Conservation (phyloP, 1,139 yeast genomes). For the Torulaspora pretoriensis region DNA sequence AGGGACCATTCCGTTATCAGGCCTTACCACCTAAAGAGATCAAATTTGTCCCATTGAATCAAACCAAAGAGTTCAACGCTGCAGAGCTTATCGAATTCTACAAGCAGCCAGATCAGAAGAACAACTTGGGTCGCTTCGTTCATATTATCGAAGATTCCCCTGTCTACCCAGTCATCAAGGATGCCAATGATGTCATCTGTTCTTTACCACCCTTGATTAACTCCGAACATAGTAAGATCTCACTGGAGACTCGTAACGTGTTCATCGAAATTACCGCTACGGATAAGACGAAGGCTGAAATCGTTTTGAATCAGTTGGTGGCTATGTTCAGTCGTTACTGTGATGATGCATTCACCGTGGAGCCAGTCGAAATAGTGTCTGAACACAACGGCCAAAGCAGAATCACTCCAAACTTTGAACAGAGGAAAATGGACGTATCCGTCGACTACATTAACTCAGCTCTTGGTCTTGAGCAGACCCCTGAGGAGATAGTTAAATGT, state of each 20-base stretch:
- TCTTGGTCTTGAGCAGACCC: conserved; percentile 70
- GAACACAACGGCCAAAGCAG: conserved; percentile 78
- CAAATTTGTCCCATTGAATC: conserved; percentile 80
- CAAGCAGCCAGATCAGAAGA: conserved; percentile 61
- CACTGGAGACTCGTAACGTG: conserved; percentile 78
- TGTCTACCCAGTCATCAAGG: conserved; percentile 86
- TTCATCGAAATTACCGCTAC: conserved; percentile 95
- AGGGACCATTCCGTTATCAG: conserved; percentile 85
- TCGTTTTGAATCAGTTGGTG: conserved; percentile 85
- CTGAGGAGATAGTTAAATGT: conserved; percentile 63
- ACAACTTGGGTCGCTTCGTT: conserved; percentile 81
- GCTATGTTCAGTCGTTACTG: conserved; percentile 95
- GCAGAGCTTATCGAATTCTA: conserved; percentile 81
- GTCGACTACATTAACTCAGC: conserved; percentile 85
- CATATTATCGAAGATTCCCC: conserved; percentile 87
- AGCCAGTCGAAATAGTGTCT: conserved; percentile 82
- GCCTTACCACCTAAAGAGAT: conserved; percentile 79
- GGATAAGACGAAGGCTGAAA: conserved; percentile 86
- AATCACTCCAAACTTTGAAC: conserved; percentile 65
- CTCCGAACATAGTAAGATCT: conserved; percentile 84
- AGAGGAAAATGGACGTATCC: conserved; percentile 71
- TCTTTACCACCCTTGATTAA: conserved; percentile 97
- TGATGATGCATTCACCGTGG: conserved; percentile 70
- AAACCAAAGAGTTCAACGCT: conserved; percentile 72
- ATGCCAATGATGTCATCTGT: conserved; percentile 70